Percentiles rank a stretch among this genome's conserved stretches.
These are phyloP conservation scores for Cytospora piceicola DNA, from an alignment of 2,329 filamentous ascomycete genomes.

Conservation along the genomic window DNA sequence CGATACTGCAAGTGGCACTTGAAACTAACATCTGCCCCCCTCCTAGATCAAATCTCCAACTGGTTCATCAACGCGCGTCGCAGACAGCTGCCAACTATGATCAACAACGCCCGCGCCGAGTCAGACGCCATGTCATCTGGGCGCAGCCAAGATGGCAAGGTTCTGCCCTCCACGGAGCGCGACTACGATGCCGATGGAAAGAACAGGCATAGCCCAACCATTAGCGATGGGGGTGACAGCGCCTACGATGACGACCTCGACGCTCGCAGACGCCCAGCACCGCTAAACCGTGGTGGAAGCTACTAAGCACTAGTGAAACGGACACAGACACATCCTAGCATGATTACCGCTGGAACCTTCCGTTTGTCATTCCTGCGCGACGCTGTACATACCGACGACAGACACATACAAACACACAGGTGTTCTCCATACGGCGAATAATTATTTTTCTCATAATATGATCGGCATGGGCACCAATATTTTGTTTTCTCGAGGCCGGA, in stretches of 20 bases:
- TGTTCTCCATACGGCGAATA: neutral
- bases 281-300: conserved; percentile 50
- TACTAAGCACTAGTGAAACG: neutral
- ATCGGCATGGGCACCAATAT: neutral
- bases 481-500: neutral
- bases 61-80: conserved; percentile 81
- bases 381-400: conserved; percentile 22
- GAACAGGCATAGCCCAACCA: conserved; percentile 43
- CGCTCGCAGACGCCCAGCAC: conserved; percentile 38
- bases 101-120: conserved; percentile 59
- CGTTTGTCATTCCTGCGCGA: neutral
- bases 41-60: conserved; percentile 70
- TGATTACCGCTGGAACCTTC: neutral
- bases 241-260: conserved; percentile 51
- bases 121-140: conserved; percentile 49
- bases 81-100: conserved; percentile 64
- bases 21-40: conserved; percentile 14
- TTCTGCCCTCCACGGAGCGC: conserved; percentile 46
- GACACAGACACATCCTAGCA: conserved; percentile 1
- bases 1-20: conserved; percentile 16
- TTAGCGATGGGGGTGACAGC: conserved; percentile 53
- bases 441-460: neutral
- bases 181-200: conserved; percentile 43
- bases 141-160: conserved; percentile 42
- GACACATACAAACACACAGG: neutral